A percentile compares a stretch with the other conserved stretches of the same genome.
Evolutionary conservation across 495 filamentous ascomycete species (phyloP).

Genomic region (Jackrogersella minutella): DNA sequence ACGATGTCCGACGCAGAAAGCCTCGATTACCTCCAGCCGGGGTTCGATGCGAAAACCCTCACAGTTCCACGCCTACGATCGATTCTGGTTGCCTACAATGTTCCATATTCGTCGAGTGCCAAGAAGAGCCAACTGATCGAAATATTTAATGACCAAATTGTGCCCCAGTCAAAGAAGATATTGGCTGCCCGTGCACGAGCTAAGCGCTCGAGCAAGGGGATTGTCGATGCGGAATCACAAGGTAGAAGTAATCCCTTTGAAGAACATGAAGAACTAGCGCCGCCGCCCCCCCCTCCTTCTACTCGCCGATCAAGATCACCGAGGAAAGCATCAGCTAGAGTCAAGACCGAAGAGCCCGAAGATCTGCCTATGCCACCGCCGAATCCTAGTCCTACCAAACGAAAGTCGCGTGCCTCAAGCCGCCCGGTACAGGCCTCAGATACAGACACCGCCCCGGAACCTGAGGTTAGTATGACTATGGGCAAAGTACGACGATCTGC

Average conservation of each 20-base stretch:
- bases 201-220: conserved; percentile 82
- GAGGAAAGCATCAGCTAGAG: conserved; percentile 54
- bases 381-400: conserved; percentile 58
- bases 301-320: conserved; percentile 55
- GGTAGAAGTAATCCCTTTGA: conserved; percentile 52
- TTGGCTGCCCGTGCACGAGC: conserved; percentile 76
- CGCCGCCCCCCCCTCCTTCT: conserved; percentile 53
- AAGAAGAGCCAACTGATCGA: conserved; percentile 90
- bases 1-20: conserved; percentile 72
- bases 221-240: conserved; percentile 76
- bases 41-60: conserved; percentile 82
- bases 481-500: conserved; percentile 36
- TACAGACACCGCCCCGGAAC: conserved; percentile 60
- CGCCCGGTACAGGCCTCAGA: conserved; percentile 56
- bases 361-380: conserved; percentile 45
- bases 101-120: conserved; percentile 78
- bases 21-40: conserved; percentile 80
- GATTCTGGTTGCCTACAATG: conserved; percentile 85
- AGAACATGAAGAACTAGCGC: conserved; percentile 54
- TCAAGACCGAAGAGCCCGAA: conserved; percentile 60
- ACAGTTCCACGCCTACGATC: conserved; percentile 87
- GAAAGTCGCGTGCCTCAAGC: conserved; percentile 57
- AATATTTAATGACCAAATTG: conserved; percentile 80
- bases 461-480: conserved; percentile 41
- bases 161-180: conserved; percentile 78